Base-by-base conservation (phyloP, 2,329 filamentous ascomycete species). In the Fusarium anthophilum region DNA sequence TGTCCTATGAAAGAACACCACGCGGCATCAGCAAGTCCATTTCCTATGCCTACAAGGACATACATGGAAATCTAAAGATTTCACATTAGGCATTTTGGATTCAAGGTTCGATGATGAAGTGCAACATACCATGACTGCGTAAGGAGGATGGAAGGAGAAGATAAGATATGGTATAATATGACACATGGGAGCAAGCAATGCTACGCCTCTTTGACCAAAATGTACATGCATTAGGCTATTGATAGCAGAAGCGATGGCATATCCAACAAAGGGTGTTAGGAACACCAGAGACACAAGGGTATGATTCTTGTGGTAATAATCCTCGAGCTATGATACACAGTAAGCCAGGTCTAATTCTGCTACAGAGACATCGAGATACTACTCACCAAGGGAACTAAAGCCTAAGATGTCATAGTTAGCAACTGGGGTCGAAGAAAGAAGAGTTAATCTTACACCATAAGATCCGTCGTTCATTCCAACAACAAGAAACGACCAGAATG, bases 341-440 rank as follows among this genome's bases (percentile, higher is more conserved):
- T 47, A 28, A 47, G 44, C 24, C 26, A 22, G 1, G 9, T 22
- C 4, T 28, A 22, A 6, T 22, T 15, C n/a, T 12, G 11, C 20
- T 13, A 8, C 1, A 28, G 9, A 22, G 18, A 13, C 14, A 0
- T 47, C 18, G 13, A 47, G 13, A 10, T 8, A 15, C 10, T 28
- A 28, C 44, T 47, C 18, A 47, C 44, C 18, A 47, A 28, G 6
- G 44, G 44, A 47, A 47, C 44, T 5, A 47, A 47, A 22, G 44
- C 44, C 44, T 47, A 11, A 47, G 13, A 10, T 15, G 8, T 28
- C 8, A 22, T 5, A 11, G 18, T 47, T 28, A 47, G 44, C 26
- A 7, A 28, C 20, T 28, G 4, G 2, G 8, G 2, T 47, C 6
- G 18, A 1, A 47, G 18, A 22, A 28, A 4, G 8, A n/a, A 17